Evolutionary conservation across 1,284 basidiomycete genomes (phyloP), one percentile per base, ranked within the genome.

Genomic region (Ganoderma leucocontextum): DNA sequence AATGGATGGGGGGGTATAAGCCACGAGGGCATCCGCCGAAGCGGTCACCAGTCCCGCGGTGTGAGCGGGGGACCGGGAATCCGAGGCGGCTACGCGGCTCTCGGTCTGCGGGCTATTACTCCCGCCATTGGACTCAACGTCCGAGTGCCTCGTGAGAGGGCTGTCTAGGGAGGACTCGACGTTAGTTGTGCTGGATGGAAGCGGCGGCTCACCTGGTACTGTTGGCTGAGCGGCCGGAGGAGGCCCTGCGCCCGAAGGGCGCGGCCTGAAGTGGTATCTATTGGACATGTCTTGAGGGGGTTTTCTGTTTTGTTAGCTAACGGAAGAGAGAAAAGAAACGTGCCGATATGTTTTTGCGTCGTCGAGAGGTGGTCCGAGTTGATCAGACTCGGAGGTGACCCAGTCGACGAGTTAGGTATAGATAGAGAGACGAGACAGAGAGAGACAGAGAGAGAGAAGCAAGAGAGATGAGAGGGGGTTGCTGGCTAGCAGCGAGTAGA

Each of bases 341-440:
- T 38, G 41, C 19, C 7, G 10, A 44, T 9, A n/a, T 5, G 17
- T n/a, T 17, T 57, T 25, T 49, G 3, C 22, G 52, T 55, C 12
- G 44, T 13, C 41, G 42, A 61, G 12, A 59, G 64, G 64, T 57
- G 10, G 7, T 9, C 19, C 64, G 52, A 62, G 64, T 65, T 65
- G 64, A 65, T 65, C 64, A 60, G 64, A 65, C 64, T 61, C 58
- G 53, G 15, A 9, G 58, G 35, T n/a, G 22, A n/a, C 38, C 64
- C 64, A 65, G 64, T 39, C 44, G n/a, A n/a, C 44, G 9, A 1
- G 44, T 1, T 9, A 19, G 13, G 10, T 22, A 17, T 15, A 35
- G 41, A 55, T 29, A 42, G 53, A 53, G 49, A 10, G 25, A 55
- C 12, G 12, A 63, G 44, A 19, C 2, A n/a, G 44, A 47, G 44